Base-by-base conservation (phyloP, 2,329 filamentous ascomycete species). In the Neoascochyta sp. region DNA sequence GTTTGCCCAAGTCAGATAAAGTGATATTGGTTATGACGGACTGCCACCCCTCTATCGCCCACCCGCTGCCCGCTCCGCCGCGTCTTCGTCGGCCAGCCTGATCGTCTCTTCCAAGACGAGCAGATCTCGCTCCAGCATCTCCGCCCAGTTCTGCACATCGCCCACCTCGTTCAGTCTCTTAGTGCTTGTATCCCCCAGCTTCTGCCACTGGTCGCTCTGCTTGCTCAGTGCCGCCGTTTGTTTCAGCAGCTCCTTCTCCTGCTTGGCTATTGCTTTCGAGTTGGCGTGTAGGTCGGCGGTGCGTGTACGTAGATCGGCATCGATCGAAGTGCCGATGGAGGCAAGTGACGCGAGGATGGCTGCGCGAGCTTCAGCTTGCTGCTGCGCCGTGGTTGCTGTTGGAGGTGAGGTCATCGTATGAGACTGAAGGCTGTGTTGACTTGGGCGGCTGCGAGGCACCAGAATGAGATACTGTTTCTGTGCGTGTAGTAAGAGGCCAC, bases 81-180 rank as follows among this genome's bases (percentile, higher is more conserved):
- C 43, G 30, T 44, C 29, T 20, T 35, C 46, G 24, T 65, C 60
- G 7, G 53, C 61, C 41, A 65, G 31, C 31, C 62, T 45, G 29
- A 64, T 25, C 14, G 63, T 66, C 43, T 66, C 63, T 41, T 66
- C 63, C 38, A 66, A 31, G 21, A 65, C 61, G 31, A 66, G 23
- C 36, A 66, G 25, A 27, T 66, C 63, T 25, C 62, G 45, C 39
- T 66, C 85, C 52, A 90, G 69, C 64, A 88, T 78, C 72, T 92
- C 86, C 13, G 85, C 83, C 85, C 85, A 92, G 60, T 89, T 89
- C 70, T 90, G 84, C 54, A 90, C 76, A 56, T 88, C 81, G 14
- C 85, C 84, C 39, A 88, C 69, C 69, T 88, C 84, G 66, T 88
- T 89, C 36, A 90, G 67, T 52, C 73, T 73, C 43, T 73, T 72